A percentile compares a stretch with the other conserved stretches of the same genome.
Conservation (phyloP, 2,329 filamentous ascomycete genomes). For the Eutypella sp. region DNA sequence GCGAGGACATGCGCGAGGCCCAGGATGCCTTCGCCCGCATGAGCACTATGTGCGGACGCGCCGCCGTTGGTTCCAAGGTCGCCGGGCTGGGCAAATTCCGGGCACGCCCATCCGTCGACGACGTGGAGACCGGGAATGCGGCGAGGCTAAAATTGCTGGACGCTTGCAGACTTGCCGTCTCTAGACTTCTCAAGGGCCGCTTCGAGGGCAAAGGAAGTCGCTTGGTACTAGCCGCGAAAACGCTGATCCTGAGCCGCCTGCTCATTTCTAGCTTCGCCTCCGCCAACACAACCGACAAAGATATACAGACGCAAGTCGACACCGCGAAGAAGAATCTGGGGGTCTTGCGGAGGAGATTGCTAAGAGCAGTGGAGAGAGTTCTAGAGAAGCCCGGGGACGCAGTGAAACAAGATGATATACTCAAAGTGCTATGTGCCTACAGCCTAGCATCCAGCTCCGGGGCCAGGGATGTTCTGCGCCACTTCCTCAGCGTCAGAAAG, state of each 20-base stretch:
- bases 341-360: conserved; percentile 56
- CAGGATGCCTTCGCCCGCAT: conserved; percentile 68
- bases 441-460: conserved; percentile 77
- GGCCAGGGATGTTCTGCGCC: conserved; percentile 69
- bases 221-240: conserved; percentile 59
- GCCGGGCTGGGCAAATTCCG: conserved; percentile 49
- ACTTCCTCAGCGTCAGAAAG: conserved; percentile 71
- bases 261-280: conserved; percentile 69
- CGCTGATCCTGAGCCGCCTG: conserved; percentile 70
- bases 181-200: conserved; percentile 42
- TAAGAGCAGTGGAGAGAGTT: conserved; percentile 64
- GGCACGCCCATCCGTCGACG: conserved; percentile 17
- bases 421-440: conserved; percentile 75
- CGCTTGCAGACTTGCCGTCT: conserved; percentile 45
- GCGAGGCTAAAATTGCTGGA: conserved; percentile 48
- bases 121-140: conserved; percentile 20
- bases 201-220: conserved; percentile 39
- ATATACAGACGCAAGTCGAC: conserved; percentile 43
- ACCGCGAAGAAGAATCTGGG: conserved; percentile 59
- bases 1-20: conserved; percentile 67
- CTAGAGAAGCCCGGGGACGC: conserved; percentile 57
- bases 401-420: conserved; percentile 46
- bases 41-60: conserved; percentile 71
- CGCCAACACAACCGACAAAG: conserved; percentile 24
- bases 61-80: conserved; percentile 62